These are phyloP conservation scores for Aphanocladium album DNA, from an alignment of 2,329 filamentous ascomycete species.

Conservation along the genomic window DNA sequence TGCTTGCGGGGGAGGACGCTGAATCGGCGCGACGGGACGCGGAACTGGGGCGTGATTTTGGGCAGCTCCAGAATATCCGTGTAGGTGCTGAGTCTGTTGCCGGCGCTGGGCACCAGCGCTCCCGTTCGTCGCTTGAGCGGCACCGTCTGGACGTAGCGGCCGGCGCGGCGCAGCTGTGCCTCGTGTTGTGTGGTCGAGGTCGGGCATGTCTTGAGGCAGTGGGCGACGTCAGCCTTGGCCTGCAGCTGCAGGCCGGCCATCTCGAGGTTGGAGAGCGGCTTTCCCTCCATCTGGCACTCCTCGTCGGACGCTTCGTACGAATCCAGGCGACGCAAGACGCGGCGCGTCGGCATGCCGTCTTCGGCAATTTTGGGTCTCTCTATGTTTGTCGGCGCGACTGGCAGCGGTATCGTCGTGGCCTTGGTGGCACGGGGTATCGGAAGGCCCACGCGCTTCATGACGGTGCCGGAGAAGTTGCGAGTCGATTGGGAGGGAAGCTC, in stretches of 20 bases:
- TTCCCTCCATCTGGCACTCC: conserved; percentile 9
- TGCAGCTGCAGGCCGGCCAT: conserved; percentile 17
- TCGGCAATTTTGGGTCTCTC: not conserved
- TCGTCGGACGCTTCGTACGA: conserved; percentile 8
- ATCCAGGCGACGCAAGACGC: conserved; percentile 8
- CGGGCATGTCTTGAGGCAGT: conserved; percentile 12
- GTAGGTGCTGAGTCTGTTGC: conserved; percentile 25
- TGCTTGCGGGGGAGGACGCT: not conserved
- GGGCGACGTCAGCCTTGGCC: conserved; percentile 26
- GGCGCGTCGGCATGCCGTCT: conserved; percentile 11
- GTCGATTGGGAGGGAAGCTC: conserved; percentile 20
- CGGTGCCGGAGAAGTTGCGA: conserved; percentile 20
- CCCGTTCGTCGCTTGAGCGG: conserved; percentile 26
- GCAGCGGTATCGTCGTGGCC: not conserved
- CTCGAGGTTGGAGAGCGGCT: conserved; percentile 15
- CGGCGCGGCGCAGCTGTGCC: not conserved
- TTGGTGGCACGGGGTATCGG: conserved; percentile 10
- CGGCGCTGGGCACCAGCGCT: conserved; percentile 16
- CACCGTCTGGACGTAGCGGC: conserved; percentile 15
- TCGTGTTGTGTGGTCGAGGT: not conserved
- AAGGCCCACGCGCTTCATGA: conserved; percentile 30
- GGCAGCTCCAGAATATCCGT: conserved; percentile 22
- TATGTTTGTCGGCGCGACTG: not conserved
- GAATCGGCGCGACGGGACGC: not conserved
- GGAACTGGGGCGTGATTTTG: conserved; percentile 5